phyloP scores from a whole-genome alignment of 2,329 filamentous ascomycete species.

The Colletotrichum phormii region DNA sequence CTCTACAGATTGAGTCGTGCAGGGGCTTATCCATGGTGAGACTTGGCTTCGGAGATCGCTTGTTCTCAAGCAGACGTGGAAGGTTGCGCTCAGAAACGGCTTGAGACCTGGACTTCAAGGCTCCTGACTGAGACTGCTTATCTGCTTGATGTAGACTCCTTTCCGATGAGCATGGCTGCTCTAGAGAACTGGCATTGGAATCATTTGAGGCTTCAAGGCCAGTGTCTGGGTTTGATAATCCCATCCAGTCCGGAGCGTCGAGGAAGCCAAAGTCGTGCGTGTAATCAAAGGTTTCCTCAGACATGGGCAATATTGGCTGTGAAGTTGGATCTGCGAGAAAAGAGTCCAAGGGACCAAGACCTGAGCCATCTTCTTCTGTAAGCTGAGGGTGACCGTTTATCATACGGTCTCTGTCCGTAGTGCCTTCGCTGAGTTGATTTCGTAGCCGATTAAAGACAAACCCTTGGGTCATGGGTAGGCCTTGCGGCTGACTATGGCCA shows the following conservation, averaged over 20 bases:
- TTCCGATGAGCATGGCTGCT: not conserved
- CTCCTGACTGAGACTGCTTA: not conserved
- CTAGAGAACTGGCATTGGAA: not conserved
- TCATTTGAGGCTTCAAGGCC: not conserved
- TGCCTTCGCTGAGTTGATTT: not conserved
- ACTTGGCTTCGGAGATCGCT: not conserved
- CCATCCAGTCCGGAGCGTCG: not conserved
- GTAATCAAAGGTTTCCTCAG: not conserved
- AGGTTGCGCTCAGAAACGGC: not conserved
- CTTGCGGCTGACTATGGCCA: not conserved
- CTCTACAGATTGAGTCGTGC: not conserved
- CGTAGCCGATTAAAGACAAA: not conserved
- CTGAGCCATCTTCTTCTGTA: not conserved
- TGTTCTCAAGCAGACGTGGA: not conserved
- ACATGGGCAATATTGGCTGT: not conserved
- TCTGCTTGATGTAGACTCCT: not conserved
- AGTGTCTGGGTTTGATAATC: not conserved
- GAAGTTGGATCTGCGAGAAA: not conserved
- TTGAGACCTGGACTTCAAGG: not conserved
- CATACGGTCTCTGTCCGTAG: not conserved
- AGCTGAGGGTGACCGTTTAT: not conserved
- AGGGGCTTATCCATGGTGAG: not conserved
- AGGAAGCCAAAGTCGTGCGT: not conserved
- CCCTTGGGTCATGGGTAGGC: no score
- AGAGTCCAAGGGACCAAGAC: not conserved